Evolutionary conservation across 371 early-diverging fungal species (phyloP).

Genomic region (Apophysomyces elegans): DNA sequence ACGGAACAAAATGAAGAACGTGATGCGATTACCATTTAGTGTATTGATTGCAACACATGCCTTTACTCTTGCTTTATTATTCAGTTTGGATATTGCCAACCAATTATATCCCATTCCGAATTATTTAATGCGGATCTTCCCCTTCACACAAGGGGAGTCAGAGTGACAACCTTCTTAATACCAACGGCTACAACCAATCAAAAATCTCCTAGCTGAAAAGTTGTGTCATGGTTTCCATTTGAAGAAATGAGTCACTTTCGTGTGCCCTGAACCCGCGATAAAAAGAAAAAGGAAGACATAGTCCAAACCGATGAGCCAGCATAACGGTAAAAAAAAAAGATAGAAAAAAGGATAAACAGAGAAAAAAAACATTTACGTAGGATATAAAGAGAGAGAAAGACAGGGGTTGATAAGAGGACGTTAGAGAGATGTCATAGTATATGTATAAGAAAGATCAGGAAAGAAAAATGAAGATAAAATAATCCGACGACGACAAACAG

Average conservation of each 20-base stretch:
- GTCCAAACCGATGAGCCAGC: not conserved
- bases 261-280: not conserved
- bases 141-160: not conserved
- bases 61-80: not conserved
- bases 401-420: not conserved
- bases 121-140: not conserved
- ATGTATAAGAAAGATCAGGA: slow-evolving; percentile 2
- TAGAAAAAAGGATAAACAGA: not conserved
- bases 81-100: not conserved
- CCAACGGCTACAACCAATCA: not conserved
- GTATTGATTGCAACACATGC: not conserved
- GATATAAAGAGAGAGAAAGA: not conserved
- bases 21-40: no score
- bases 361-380: not conserved
- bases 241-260: slow-evolving; percentile 7
- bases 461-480: no score
- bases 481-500: no score
- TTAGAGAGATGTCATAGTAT: not conserved
- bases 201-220: not conserved
- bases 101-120: slow-evolving; percentile 5
- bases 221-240: slow-evolving; percentile 7
- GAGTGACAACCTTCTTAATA: not conserved
- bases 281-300: no score
- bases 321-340: not conserved
- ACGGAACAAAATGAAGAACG: no score